Evolutionary conservation across 2,329 filamentous ascomycete species (phyloP).

Genomic region (Colletotrichum musae): DNA sequence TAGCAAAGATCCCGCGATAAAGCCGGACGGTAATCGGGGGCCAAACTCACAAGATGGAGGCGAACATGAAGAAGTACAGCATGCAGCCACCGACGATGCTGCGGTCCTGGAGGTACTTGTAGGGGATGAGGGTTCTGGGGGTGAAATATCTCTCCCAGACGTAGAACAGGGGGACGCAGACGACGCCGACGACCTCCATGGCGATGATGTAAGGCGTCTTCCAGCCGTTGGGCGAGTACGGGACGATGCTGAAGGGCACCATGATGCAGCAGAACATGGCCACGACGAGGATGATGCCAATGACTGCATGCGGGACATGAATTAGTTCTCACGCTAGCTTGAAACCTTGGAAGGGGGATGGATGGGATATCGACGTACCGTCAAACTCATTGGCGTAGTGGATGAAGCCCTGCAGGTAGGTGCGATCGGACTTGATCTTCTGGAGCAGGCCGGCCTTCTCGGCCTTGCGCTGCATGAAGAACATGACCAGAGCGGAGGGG

Average conservation of each 20-base stretch:
- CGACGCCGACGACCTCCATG: conserved; percentile 66
- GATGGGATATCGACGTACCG: conserved; percentile 8
- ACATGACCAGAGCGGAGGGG: conserved; percentile 54
- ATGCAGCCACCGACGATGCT: conserved; percentile 49
- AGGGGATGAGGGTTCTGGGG: conserved; percentile 66
- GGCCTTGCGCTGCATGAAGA: conserved; percentile 61
- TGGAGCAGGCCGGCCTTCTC: conserved; percentile 58
- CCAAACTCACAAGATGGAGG: conserved; percentile 46
- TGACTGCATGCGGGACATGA: conserved; percentile 45
- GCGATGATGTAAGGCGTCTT: conserved; percentile 59
- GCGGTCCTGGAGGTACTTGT: conserved; percentile 58
- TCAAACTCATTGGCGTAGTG: conserved; percentile 41
- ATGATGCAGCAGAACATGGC: conserved; percentile 66
- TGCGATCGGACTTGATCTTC: conserved; percentile 31
- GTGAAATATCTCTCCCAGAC: conserved; percentile 68
- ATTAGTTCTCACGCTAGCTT: not conserved
- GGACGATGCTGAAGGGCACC: conserved; percentile 69
- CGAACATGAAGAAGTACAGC: conserved; percentile 46
- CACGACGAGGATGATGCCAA: conserved; percentile 65
- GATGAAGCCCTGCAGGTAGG: conserved; percentile 35
- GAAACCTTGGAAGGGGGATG: not conserved
- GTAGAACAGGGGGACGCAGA: conserved; percentile 63
- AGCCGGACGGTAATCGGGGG: no score
- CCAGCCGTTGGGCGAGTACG: conserved; percentile 59
- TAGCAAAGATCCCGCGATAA: not conserved